Evolutionary conservation across 306 rosid species (phyloP), one percentile per base, ranked within the genome.

Genomic region (Quercus robur): DNA sequence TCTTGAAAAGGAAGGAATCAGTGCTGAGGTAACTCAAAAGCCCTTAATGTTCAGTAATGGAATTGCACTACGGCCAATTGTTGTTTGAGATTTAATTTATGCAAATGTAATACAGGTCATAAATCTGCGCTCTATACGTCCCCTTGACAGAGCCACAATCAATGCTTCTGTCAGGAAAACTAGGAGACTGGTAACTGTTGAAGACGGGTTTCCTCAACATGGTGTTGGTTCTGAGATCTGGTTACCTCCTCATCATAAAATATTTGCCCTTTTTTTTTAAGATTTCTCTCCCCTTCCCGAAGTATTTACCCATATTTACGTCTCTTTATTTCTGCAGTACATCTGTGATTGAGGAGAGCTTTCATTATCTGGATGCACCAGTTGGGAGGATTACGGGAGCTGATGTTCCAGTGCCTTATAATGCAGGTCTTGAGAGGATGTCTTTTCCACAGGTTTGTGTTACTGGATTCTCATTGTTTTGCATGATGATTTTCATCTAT

Each of bases 141-240:
- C 99, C 7, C 91, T 95, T 49, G 99, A 95, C 86, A 91, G 96
- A 83, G 67, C 93, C 73, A 91, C 97, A 14, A 91, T 95, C 81
- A 95, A 95, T 78, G 77, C 96, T 56, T 95, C 99, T 54, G 99
- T 95, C 18, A 87, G 97, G 88, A 95, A 95, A 87, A 95, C 99
- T 80, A 95, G 88, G 87, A 90, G 97, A 81, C 77, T 93, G 54
- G 89, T 95, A 68, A 95, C 98, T 26, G 93, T 95, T 78, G 99
- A 95, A 87, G 99, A 95, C 90, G 99, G 99, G 76, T 91, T 93
- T 87, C 99, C 99, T 82, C 99, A 93, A 90, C 98, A 95, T 77
- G 99, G 99, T 55, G 97, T 95, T 78, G 99, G 99, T 18, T 97
- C 99, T 5, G 99, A 95, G 88, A 95, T 95, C 77, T 95, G 99